Evolutionary conservation across 176 grass and related monocot species (phyloP), one percentile per base, ranked within the genome.

Genomic region (Ensete glaucum): DNA sequence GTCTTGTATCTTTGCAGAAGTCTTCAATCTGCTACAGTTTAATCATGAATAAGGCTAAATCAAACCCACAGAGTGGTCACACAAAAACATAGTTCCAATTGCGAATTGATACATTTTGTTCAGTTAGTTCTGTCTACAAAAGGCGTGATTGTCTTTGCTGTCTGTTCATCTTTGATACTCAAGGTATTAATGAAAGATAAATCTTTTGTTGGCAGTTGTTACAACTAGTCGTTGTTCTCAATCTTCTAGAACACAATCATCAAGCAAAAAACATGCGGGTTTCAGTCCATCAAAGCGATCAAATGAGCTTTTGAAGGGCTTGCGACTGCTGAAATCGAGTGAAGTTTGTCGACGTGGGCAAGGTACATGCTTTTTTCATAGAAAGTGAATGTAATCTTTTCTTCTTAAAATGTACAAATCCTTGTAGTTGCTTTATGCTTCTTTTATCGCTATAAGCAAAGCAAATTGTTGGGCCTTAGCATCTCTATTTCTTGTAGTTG

Each of bases 361-460:
- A 83, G 54, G 89, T 88, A 70, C 81, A 78, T 86, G 69, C 67
- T 71, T 69, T 11, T 77, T 79, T 59, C 53, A 12, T 10, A 15
- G 50, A 74, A 74, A 52, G 16, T 64, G 9, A 8, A 64, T 52
- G 2, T 53, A 51, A 43, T 65, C 15, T 27, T 73, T 73, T 19
- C 63, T 73, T 58, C 51, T 52, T 67, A 17, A 71, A 25, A 25
- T 11, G 1, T 64, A 66, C 27, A 53, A n/a, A 71, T 29, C 23
- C 11, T 21, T 79, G 22, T 56, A 49, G 52, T 26, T 56, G 48
- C 53, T 82, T 23, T 81, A 54, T 73, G 57, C 75, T 88, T 76
- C 76, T 82, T 52, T 81, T 70, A 23, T 52, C 50, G 15, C 65
- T 69, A 64, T 29, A 50, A 43, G 34, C 5, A 43, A 43, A 43